Conservation (phyloP, 257 asterid species). For the Penstemon eatonii region DNA sequence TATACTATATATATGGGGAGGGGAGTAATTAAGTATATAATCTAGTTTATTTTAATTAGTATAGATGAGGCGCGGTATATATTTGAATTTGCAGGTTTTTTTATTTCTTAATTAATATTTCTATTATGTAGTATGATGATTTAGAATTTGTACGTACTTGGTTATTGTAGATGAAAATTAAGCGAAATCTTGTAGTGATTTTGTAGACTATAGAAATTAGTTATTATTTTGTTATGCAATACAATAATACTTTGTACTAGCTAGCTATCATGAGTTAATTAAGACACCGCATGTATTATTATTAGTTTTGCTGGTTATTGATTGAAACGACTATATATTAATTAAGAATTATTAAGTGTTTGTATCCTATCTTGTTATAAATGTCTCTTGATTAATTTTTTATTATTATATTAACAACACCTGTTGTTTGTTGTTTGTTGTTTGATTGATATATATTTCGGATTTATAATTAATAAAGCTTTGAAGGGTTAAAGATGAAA, state of each 20-base stretch:
- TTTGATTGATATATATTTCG: background rate
- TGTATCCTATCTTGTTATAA: no score
- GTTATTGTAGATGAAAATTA: conserved; percentile 24
- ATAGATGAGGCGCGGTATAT: conserved; percentile 51
- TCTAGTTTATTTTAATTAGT: conserved; percentile 10
- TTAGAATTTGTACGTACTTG: conserved; percentile 16
- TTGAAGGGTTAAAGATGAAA: background rate
- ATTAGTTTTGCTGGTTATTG: no score
- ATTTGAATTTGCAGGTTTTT: conserved; percentile 27
- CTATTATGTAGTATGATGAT: conserved; percentile 13
- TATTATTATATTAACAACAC: no score
- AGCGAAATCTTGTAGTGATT: conserved; percentile 31
- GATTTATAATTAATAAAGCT: no score
- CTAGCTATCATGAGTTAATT: background rate
- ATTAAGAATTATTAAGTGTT: no score
- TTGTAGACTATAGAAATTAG: conserved; percentile 12
- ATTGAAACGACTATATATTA: no score
- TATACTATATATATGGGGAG: background rate
- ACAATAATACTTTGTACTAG: background rate
- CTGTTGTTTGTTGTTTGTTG: background rate
- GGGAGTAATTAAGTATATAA: background rate
- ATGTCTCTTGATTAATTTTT: no score
- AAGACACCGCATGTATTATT: background rate
- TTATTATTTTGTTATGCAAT: conserved; percentile 7
- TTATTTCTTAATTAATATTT: conserved; percentile 17